Base-by-base conservation (phyloP, 768 basidiomycete genomes). In the Aureoboletus auriporus region DNA sequence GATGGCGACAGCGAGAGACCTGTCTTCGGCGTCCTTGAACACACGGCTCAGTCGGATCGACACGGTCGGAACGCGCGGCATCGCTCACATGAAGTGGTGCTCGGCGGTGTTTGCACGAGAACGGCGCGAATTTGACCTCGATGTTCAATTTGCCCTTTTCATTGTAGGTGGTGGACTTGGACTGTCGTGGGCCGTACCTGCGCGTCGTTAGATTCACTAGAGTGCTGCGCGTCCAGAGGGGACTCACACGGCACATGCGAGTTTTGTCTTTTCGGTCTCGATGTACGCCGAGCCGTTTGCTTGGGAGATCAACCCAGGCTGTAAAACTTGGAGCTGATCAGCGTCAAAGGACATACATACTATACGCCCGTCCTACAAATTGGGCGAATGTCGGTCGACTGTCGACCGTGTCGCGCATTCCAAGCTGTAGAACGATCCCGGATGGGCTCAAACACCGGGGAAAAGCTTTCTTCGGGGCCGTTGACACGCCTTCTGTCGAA, bases 281-380 rank as follows among this genome's bases (percentile, higher is more conserved):
- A 99, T 89, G 63, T 98, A 99, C 10, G 93, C 93, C 14, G 93
- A 96, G 2, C 96, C 96, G 62, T 93, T 94, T 1, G 96, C 95
- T 69, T 96, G 93, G 52, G 72, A 86, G 46, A 96, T 92, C 12
- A 98, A 71, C 8, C 93, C 93, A 27, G 91, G 83, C 63, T 93
- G 85, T 41, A 99, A 71, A 68, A 90, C 94, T 99, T 54, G 47
- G 40, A 37, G 48, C 53, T 35, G 42, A 38, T 46, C 30, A 55
- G 52, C 35, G 1, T 28, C 3, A 16, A 41, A 43, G 42, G 39
- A 26, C 28, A 39, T 23, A 23, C 20, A 23, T 23, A 23, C 8
- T 8, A 20, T 44, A 30, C 26, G 12, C 30, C 33, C 8, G 39
- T 69, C 82, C 46, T 67, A 95, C 95, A 97, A 51, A 97, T 90